Evolutionary conservation across 2,329 filamentous ascomycete species (phyloP), one percentile per base, ranked within the genome.

Genomic region (Calonectria ilicicola): DNA sequence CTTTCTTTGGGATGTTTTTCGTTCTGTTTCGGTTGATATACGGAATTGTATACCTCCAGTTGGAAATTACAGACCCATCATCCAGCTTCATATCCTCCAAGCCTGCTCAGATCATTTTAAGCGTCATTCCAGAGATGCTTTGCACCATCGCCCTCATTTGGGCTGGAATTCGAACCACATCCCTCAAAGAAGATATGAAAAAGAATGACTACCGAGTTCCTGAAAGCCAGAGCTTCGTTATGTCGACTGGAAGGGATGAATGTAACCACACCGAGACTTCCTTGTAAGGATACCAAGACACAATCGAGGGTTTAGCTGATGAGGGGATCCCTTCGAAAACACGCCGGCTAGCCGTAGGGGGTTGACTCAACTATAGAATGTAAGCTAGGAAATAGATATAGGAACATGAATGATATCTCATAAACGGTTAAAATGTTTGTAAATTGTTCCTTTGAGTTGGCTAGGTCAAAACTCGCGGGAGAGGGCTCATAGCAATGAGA

Each of bases 91-190:
- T 73, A 0, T 62, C 64, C 10, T 72, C 72, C 40, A 68, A 51
- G n/a, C 64, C 58, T 2, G 19, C 47, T 15, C 56, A 73, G 8
- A 58, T 73, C 12, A 42, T 62, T 10, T 51, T 73, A 0, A 71
- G 40, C 9, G 29, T 73, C 7, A 44, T 73, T 6, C 72, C 72
- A 1, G 72, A 73, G 65, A 65, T 73, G 40, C 17, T 73, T 7
- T 44, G 51, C 19, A 68, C 35, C 4, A n/a, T 46, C 2, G n/a
- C 51, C 8, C 42, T 72, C 8, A 38, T 72, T 5, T 42, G 27
- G n/a, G 72, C 29, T 6, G 72, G 72, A 10, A 2, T 73, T 23
- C 53, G 26, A 17, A 73, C 72, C 2, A 29, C 47, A 10, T 65
- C 68, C 4, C 26, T 72, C 21, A 73, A 73, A 51, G 21, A 64